These are phyloP conservation scores for Kandelia obovata DNA, from an alignment of 345 rosid genomes.

Conservation along the genomic window DNA sequence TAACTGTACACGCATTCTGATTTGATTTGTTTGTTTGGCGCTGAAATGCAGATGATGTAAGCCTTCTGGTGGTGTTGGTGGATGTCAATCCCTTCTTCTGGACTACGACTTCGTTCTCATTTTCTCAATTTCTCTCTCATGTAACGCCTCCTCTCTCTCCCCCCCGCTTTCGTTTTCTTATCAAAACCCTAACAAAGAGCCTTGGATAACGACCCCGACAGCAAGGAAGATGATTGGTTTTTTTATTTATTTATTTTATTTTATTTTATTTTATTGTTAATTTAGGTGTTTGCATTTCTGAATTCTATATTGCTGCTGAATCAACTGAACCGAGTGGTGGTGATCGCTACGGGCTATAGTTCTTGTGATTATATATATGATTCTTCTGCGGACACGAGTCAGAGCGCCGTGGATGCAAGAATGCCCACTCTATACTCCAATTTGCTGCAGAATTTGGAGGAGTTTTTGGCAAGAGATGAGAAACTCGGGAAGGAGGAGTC, in stretches of 20 bases:
- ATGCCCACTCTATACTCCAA: constrained; percentile 49
- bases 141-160: constrained; percentile 36
- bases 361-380: constrained; percentile 77
- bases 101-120: constrained; percentile 56
- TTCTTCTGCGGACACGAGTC: constrained; percentile 46
- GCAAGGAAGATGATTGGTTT: too few species aligned
- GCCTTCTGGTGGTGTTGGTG: constrained; percentile 66
- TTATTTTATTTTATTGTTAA: neutral
- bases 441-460: constrained; percentile 62
- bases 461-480: constrained; percentile 64
- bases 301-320: constrained; percentile 65
- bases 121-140: constrained; percentile 77
- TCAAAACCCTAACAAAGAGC: constrained; percentile 8
- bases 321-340: constrained; percentile 76
- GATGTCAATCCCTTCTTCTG: constrained; percentile 89
- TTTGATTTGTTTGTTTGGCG: neutral
- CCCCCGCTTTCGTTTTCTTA: too few species aligned
- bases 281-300: constrained; percentile 79
- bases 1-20: constrained; percentile 1
- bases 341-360: constrained; percentile 80
- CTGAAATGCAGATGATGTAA: constrained; percentile 69
- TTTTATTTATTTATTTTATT: neutral
- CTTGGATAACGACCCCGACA: too few species aligned
- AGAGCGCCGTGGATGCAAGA: constrained; percentile 40
- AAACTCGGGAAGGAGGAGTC: constrained; percentile 40